phyloP scores from a whole-genome alignment of 306 rosid genomes.

The Albizia julibrissin region DNA sequence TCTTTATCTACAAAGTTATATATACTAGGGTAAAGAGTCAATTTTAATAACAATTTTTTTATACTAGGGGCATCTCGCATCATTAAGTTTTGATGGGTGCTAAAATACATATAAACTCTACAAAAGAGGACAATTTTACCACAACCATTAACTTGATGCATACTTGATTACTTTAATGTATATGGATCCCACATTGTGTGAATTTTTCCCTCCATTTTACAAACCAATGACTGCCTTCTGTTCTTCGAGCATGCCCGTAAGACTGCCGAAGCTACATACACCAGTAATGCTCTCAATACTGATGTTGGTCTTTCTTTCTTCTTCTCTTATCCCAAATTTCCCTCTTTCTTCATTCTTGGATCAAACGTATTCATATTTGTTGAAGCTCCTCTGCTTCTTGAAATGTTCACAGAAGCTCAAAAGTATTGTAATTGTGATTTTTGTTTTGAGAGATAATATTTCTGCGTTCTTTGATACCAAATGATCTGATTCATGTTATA shows the following conservation, averaged over 20 bases:
- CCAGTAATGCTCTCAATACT: conserved; percentile 54
- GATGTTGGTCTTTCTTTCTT: conserved; percentile 42
- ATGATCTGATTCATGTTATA: neutral
- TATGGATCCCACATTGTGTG: too few species aligned
- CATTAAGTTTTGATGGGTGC: too few species aligned
- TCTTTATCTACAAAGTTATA: too few species aligned
- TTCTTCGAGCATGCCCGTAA: conserved; percentile 68
- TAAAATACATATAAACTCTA: too few species aligned
- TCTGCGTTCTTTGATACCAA: neutral
- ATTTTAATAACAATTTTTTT: too few species aligned
- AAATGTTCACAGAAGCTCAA: neutral
- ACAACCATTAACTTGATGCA: too few species aligned
- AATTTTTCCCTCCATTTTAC: too few species aligned
- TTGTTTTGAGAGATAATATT: neutral
- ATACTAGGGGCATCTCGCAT: too few species aligned
- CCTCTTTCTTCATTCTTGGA: neutral
- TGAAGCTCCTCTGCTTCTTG: neutral
- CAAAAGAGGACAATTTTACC: too few species aligned
- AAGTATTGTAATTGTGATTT: neutral
- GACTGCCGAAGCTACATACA: conserved; percentile 53
- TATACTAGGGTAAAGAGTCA: too few species aligned
- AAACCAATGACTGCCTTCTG: conserved; percentile 59
- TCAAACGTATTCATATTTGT: neutral
- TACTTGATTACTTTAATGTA: too few species aligned
- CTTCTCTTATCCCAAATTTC: neutral